A percentile compares a stretch with the other conserved stretches of the same genome.
These are phyloP conservation scores for Cenococcum geophilum DNA, from an alignment of 495 filamentous ascomycete genomes.

Conservation along the genomic window DNA sequence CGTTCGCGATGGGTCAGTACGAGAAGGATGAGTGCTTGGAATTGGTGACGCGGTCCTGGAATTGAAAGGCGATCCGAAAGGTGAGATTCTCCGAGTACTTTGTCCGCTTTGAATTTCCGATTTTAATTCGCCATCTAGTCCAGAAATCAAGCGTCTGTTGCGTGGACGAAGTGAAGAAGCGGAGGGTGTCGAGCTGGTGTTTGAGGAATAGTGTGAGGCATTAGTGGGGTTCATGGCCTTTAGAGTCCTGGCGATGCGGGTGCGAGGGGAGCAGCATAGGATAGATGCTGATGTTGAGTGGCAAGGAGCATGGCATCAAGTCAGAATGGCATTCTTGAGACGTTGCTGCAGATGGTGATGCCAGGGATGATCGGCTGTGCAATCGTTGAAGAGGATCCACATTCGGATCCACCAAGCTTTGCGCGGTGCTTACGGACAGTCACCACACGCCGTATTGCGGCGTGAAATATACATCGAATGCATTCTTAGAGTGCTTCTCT, in stretches of 20 bases:
- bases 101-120: conserved; percentile 12
- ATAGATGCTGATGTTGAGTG: conserved; percentile 8
- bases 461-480: too few relatives aligned
- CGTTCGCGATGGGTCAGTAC: conserved; percentile 12
- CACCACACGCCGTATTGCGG: too few relatives aligned
- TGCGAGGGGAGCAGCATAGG: conserved; percentile 29
- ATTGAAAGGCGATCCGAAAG: conserved; percentile 32
- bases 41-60: conserved; percentile 36
- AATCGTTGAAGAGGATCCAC: too few relatives aligned
- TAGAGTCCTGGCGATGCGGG: conserved; percentile 20
- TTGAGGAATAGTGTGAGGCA: conserved; percentile 24
- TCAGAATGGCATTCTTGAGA: conserved; percentile 19
- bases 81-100: conserved; percentile 19
- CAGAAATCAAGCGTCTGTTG: conserved; percentile 37
- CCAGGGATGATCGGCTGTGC: too few relatives aligned
- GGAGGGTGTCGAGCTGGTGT: conserved; percentile 28
- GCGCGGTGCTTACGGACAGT: too few relatives aligned
- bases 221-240: conserved; percentile 32
- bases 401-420: too few relatives aligned
- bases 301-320: conserved; percentile 26
- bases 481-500: too few relatives aligned
- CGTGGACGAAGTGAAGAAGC: conserved; percentile 36
- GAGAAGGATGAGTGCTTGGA: conserved; percentile 31
- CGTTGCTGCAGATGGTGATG: too few relatives aligned
- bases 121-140: conserved; percentile 34